A percentile compares a stretch with the other conserved stretches of the same genome.
Conservation (phyloP, 2,329 filamentous ascomycete species). For the Zymoseptoria passerinii region DNA sequence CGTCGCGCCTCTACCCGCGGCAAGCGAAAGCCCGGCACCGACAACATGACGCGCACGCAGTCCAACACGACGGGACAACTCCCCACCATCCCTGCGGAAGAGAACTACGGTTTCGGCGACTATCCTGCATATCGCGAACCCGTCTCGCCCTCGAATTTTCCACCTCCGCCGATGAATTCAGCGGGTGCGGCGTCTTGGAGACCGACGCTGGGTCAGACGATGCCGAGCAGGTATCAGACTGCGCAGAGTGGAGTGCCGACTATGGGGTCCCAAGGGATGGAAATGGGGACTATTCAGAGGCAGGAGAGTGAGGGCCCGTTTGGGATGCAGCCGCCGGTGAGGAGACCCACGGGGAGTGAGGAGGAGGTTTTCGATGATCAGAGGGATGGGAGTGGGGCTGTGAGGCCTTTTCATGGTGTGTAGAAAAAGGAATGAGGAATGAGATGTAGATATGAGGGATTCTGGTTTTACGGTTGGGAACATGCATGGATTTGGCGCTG, state of each 20-base stretch:
- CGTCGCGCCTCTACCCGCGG: conserved; percentile 38
- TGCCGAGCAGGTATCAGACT: conserved; percentile 8
- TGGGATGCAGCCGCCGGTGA: neutral
- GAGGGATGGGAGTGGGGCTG: conserved; percentile 9
- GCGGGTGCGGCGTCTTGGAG: neutral
- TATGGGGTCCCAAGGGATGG: conserved; percentile 5
- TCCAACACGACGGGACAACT: neutral
- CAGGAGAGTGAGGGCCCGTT: neutral
- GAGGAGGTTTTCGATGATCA: conserved; percentile 14
- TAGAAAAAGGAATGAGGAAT: conserved; percentile 1
- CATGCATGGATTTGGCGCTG: neutral
- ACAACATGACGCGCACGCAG: conserved; percentile 6
- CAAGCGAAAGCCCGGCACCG: conserved; percentile 31
- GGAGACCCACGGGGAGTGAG: neutral
- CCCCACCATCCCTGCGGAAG: conserved; percentile 25
- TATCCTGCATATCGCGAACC: neutral
- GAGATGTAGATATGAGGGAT: neutral
- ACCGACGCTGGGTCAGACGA: neutral
- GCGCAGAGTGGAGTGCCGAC: conserved; percentile 8
- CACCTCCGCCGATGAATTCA: neutral
- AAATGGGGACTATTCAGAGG: conserved; percentile 17
- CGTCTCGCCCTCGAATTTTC: neutral
- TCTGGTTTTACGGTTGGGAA: neutral
- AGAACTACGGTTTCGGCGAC: conserved; percentile 7
- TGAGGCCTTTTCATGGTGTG: conserved; percentile 17